Percentiles rank a stretch among this genome's conserved stretches.
These are phyloP conservation scores for Vigna unguiculata DNA, from an alignment of 306 rosid genomes.

Conservation along the genomic window DNA sequence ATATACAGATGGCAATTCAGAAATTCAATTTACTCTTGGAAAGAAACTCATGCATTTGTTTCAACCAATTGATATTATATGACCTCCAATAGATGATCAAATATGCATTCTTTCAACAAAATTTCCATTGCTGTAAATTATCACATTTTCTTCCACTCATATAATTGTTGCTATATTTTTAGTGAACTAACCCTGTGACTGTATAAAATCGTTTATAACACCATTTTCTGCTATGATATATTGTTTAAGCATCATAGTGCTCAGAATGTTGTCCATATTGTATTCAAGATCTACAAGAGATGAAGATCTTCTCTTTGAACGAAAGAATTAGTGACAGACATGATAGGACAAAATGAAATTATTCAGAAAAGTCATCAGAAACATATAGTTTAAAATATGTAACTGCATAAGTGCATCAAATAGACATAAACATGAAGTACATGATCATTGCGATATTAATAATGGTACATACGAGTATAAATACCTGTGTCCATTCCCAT, in stretches of 20 bases:
- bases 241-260: background rate
- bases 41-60: conserved; percentile 9
- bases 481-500: background rate
- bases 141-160: background rate
- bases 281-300: background rate
- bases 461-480: background rate
- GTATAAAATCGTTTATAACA: background rate
- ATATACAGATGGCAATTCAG: conserved; percentile 10
- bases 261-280: background rate
- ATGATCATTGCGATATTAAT: background rate
- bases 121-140: background rate
- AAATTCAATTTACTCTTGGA: background rate
- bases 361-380: background rate
- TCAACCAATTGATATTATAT: background rate
- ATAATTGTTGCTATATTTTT: background rate
- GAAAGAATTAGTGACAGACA: background rate
- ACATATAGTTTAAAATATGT: background rate
- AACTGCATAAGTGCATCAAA: background rate
- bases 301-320: background rate
- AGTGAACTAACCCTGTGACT: background rate
- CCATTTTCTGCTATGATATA: background rate
- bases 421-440: background rate
- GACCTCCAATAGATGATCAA: background rate
- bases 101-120: background rate
- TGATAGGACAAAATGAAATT: background rate